Evolutionary conservation across 2,329 filamentous ascomycete genomes (phyloP).

Genomic region (Aspergillus candidus): DNA sequence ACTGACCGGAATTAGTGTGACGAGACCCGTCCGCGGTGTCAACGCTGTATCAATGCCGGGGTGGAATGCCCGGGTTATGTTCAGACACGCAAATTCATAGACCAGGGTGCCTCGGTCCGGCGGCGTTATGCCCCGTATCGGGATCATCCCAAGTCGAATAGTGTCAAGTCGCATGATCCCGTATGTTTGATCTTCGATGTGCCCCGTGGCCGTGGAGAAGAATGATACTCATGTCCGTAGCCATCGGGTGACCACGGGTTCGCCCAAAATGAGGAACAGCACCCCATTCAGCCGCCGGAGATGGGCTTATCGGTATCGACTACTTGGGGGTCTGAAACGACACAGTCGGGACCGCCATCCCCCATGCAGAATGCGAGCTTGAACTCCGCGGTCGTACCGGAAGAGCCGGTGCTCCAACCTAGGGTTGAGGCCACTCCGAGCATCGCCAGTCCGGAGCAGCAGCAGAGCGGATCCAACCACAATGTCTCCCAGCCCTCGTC

Average conservation of each 20-base stretch:
- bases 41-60: constrained; percentile 32
- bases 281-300: not conserved
- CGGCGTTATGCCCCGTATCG: constrained; percentile 35
- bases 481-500: constrained; percentile 2
- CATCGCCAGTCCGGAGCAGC: not conserved
- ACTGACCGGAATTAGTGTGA: constrained; percentile 29
- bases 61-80: constrained; percentile 39
- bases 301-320: no score
- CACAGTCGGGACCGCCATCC: no score
- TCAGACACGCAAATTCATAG: constrained; percentile 39
- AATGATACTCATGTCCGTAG: not conserved
- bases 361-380: no score
- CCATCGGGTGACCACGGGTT: not conserved
- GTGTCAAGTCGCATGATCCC: constrained; percentile 4
- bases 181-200: constrained; percentile 1
- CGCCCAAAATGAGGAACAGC: not conserved
- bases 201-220: not conserved
- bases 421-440: no score
- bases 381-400: no score
- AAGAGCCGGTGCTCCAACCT: no score
- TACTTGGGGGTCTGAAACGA: no score
- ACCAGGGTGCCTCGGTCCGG: constrained; percentile 37
- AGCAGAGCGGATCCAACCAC: constrained; percentile 3
- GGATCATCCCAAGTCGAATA: constrained; percentile 11
- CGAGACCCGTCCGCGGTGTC: constrained; percentile 34